Evolutionary conservation across 805 yeast species (phyloP), one percentile per base, ranked within the genome.

Genomic region (Torulaspora indica): DNA sequence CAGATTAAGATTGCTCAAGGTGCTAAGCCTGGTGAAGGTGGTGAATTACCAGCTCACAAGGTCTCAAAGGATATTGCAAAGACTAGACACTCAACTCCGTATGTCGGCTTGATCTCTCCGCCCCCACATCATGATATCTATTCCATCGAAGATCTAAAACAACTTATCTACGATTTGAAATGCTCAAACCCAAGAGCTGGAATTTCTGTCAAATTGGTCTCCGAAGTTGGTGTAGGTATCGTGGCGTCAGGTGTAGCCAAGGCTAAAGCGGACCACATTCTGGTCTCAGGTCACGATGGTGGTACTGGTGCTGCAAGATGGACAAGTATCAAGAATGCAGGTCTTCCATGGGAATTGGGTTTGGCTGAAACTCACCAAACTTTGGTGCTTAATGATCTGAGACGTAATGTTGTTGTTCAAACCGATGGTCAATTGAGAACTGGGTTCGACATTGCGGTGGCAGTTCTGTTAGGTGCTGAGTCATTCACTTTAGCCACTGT

Each of bases 21-120:
- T 71, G 98, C 98, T 43, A 91, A 91, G 71, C 98, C 98, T 8
- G 98, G 98, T 73, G 98, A 93, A 74, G 98, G 98, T 76, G 98
- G 98, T 76, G 98, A 93, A 69, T 75, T 89, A 55, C 96, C 96
- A 29, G 96, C 95, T 47, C 85, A 85, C 71, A 91, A 91, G 70
- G 98, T 91, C 38, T 78, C 91, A 22, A 79, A 75, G 47, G 78
- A 78, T 38, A 91, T 91, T 71, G 98, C 95, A 38, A 87, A 85
- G 69, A 90, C 97, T 7, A 81, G 98, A 70, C 96, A 90, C 68
- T 89, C 97, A 0, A 91, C 98, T 25, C 87, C 95, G 25, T 95
- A 95, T 60, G 98, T 91, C 46, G 98, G 98, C 58, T 76, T 91
- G 61, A 91, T 93, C 57, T 88, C 96, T 32, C 98, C 98, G 28